Base-by-base conservation (phyloP, 345 rosid species). In the Raphanus sativus region DNA sequence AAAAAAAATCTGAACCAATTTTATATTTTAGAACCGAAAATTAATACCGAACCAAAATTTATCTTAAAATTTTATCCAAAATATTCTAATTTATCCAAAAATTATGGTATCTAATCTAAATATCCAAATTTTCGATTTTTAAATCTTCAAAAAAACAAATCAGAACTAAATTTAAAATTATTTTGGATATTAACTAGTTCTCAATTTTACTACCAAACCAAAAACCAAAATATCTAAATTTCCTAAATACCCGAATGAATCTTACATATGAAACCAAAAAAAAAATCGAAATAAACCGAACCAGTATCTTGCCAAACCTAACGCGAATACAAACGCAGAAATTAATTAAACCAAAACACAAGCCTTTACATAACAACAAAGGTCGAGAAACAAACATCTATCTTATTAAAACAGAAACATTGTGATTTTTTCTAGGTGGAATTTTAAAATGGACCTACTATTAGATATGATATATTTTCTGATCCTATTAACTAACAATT, bases 361-460 rank as follows among this genome's bases (percentile, higher is more conserved):
- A 62, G 34, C 78, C 72, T 74, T 80, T 80, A 72, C 77, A 33
- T 50, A 50, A 5, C 55, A 50, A 50, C 55, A 50, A 50, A 50
- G 8, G 21, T n/a, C 8, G 55, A 50, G 62, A 58, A 16, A 58
- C 73, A 21, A 21, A 21, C 21, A 21, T 21, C n/a, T n/a, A n/a
- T n/a, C n/a, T n/a, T n/a, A n/a, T n/a, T n/a, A n/a, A n/a, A n/a
- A n/a, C n/a, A n/a, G n/a, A n/a, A n/a, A n/a, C n/a, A n/a, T n/a
- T n/a, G n/a, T n/a, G n/a, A n/a, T n/a, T n/a, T n/a, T n/a, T n/a
- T n/a, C n/a, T n/a, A n/a, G n/a, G n/a, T n/a, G n/a, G n/a, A n/a
- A n/a, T n/a, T n/a, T n/a, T n/a, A n/a, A n/a, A n/a, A n/a, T n/a
- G n/a, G n/a, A n/a, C n/a, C n/a, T n/a, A n/a, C n/a, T n/a, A n/a